phyloP scores from a whole-genome alignment of 1,284 basidiomycete species.

The Naganishia sp. region DNA sequence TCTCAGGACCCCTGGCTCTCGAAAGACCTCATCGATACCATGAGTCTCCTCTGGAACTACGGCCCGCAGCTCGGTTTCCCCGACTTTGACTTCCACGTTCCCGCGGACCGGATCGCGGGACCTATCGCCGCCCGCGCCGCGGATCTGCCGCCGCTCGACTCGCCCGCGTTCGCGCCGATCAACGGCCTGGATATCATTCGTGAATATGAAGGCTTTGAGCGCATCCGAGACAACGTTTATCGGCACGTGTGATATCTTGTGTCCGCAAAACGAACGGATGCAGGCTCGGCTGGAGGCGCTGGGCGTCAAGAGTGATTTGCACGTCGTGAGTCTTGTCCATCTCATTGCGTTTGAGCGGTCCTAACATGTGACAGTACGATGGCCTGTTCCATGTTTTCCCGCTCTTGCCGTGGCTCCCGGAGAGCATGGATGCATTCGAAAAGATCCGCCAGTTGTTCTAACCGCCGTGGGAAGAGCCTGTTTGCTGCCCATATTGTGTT shows the following conservation, averaged over 20 bases:
- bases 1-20: slow-evolving; percentile 27
- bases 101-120: background rate
- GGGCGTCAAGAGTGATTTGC: slow-evolving; percentile 22
- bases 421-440: slow-evolving; percentile 21
- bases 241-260: slow-evolving; percentile 29
- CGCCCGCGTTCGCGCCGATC: slow-evolving; percentile 11
- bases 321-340: slow-evolving; percentile 12
- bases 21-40: background rate
- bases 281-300: slow-evolving; percentile 14
- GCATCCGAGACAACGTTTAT: slow-evolving; percentile 16
- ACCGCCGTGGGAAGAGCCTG: too few relatives aligned
- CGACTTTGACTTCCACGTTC: slow-evolving; percentile 21
- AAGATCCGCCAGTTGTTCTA: slow-evolving; percentile 26
- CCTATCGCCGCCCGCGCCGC: background rate
- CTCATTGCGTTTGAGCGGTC: background rate
- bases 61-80: slow-evolving; percentile 17
- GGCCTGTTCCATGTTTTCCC: slow-evolving; percentile 30
- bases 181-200: slow-evolving; percentile 15
- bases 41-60: slow-evolving; percentile 21
- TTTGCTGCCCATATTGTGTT: too few relatives aligned
- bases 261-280: slow-evolving; percentile 14
- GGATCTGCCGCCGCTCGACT: slow-evolving; percentile 1
- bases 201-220: slow-evolving; percentile 1
- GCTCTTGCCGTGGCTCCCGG: slow-evolving; percentile 21
- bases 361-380: slow-evolving; percentile 2